Base-by-base conservation (phyloP, 768 basidiomycete species). In the Hygrophorus russula region DNA sequence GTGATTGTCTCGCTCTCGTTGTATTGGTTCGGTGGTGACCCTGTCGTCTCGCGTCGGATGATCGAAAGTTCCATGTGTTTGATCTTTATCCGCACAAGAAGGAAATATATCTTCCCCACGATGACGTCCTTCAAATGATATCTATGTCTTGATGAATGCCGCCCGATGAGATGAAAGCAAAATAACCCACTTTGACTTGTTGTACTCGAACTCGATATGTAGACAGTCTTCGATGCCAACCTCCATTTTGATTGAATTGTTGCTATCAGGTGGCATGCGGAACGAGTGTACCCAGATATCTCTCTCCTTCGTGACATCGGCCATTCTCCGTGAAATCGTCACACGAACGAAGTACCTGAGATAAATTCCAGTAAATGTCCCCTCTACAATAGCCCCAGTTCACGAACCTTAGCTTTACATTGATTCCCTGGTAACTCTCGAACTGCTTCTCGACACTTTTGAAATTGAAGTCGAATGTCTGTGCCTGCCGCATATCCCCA, bases 361-460 rank as follows among this genome's bases (percentile, higher is more conserved):
- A 24, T 9, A 27, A 44, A 33, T n/a, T 11, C 14, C 36, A 33
- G 9, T 10, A 31, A 10, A 37, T 20, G 13, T 14, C 19, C 4
- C 19, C 11, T n/a, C n/a, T 3, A 19, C 11, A 18, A 15, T n/a
- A 12, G 42, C 36, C 29, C 35, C n/a, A 42, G 20, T 14, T 30
- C 2, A 33, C 80, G 51, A 51, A 92, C 93, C 94, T 66, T 51
- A 98, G 74, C 65, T 97, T 98, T 46, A 98, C 96, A 53, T 98
- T 99, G 58, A 97, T 98, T 4, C 96, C 96, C 53, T 90, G 82
- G 60, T 98, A 98, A 53, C 85, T 89, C 69, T 98, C 94, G 51
- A 87, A 98, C 60, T 97, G 92, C 69, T 99, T 97, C 78, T 99
- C 96, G 32, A 99, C 87, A 56, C 94, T 99, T 73, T 97, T 97